These are phyloP conservation scores for Leccinellum albellum DNA, from an alignment of 768 basidiomycete genomes.

Conservation along the genomic window DNA sequence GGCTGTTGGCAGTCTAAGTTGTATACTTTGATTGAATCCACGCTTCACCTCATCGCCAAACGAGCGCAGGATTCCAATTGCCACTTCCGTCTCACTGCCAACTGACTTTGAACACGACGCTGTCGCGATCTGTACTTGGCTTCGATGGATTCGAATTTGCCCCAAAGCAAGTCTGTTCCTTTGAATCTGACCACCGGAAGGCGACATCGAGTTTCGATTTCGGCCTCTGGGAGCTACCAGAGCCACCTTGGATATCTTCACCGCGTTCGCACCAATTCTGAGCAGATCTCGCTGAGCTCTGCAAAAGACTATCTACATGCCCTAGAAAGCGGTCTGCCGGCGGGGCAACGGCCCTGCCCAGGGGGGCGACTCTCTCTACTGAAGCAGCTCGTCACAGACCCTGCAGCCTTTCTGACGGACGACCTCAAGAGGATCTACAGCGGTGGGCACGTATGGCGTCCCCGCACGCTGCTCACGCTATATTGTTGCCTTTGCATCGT, in stretches of 20 bases:
- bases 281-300: constrained; percentile 14
- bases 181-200: constrained; percentile 14
- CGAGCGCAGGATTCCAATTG: constrained; percentile 6
- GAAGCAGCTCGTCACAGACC: constrained; percentile 25
- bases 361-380: constrained; percentile 23
- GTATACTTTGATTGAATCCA: neutral
- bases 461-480: constrained; percentile 32
- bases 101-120: neutral
- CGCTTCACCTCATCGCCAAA: neutral
- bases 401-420: constrained; percentile 22
- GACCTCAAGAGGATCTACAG: constrained; percentile 22
- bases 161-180: constrained; percentile 27
- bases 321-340: constrained; percentile 15
- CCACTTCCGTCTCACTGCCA: neutral
- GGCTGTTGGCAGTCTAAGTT: constrained; percentile 2
- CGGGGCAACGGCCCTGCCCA: constrained; percentile 11
- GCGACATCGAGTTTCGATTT: constrained; percentile 22
- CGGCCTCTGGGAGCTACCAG: constrained; percentile 41
- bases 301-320: constrained; percentile 11
- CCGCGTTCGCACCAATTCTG: constrained; percentile 32
- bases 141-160: constrained; percentile 16
- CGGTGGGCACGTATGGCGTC: constrained; percentile 22
- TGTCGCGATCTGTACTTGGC: neutral
- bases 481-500: constrained; percentile 43
- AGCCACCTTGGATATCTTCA: constrained; percentile 44